Evolutionary conservation across 2,329 filamentous ascomycete genomes (phyloP), one percentile per base, ranked within the genome.

Genomic region (Talaromyces marneffei): DNA sequence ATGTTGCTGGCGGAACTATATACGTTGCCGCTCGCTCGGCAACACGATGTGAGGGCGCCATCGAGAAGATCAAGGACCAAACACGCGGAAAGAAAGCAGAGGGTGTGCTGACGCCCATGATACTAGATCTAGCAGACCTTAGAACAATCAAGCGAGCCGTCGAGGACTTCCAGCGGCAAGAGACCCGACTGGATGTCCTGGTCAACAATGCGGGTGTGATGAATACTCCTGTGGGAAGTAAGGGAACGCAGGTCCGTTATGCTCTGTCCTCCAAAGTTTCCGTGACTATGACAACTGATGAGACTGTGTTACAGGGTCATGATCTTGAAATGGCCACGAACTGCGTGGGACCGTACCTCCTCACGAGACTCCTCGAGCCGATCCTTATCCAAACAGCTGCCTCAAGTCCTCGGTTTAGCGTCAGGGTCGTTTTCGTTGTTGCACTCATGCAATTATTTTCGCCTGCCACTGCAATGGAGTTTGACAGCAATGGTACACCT

Each of bases 261-360:
- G 7, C 25, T 42, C 31, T 10, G 16, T 70, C 71, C 10, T 29
- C 25, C 23, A 2, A 2, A 37, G n/a, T 18, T n/a, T 16, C 37
- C 18, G n/a, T 18, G 37, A 40, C 6, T 40, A 3, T 40, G n/a
- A 16, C 8, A 57, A 27, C 33, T 57, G 29, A 57, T 27, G 6
- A 57, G 25, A 35, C 25, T 35, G 27, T 23, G 14, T 3, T 53
- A 20, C 66, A 75, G 60, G 72, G 73, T n/a, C 64, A 71, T 50
- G 74, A 78, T 53, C 63, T 71, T 5, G 72, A 77, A 57, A 66
- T 79, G 6, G 78, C 71, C 7, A 76, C 73, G 5, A 78, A 80
- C 61, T 73, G 70, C 59, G 58, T 80, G 1, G 78, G 71, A 0
- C 75, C 75, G 1, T 76, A 74, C 52, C 70, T 79, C 0, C 73